Base-by-base conservation (phyloP, 1,139 yeast species). In the Debaryomycetaceae sp. region DNA sequence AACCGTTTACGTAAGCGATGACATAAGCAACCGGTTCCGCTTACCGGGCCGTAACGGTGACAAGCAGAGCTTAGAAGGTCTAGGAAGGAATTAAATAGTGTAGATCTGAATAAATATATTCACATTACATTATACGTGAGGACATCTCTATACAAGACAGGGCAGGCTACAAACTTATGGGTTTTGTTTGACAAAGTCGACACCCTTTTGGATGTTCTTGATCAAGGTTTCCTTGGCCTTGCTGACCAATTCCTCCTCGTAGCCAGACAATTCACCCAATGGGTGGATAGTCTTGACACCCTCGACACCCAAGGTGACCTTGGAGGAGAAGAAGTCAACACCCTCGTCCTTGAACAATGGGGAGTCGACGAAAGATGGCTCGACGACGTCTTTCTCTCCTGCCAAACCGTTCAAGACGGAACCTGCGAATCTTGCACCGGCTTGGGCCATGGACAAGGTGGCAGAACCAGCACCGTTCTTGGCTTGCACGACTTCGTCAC, bases 401-500 rank as follows among this genome's bases (percentile, higher is more conserved):
- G 73, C 67, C 50, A 79, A 62, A 52, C 86, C 78, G 57, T 75
- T 67, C 59, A 81, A 67, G 35, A 83, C 78, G 41, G 80, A 65
- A 51, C 79, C 78, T 41, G 89, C 77, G 53, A 87, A 80, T 64
- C 85, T 79, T 62, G 81, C 91, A 53, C 94, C 96, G 38, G 97
- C 96, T 63, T 88, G 92, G 38, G 97, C 97, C 97, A 91, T 91
- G 41, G 96, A 87, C 52, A 91, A 75, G 39, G 98, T 91, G 49
- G 96, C 96, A 39, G 96, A 87, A 43, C 97, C 97, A 48, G 84
- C 81, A 58, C 97, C 97, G 62, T 87, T 84, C 75, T 91, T 91
- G 55, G 97, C 97, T 70, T 85, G 75, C 55, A 91, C 97, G 53
- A 91, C 95, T 72, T 91, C 97, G 62, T 91, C 97, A 69, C 97